Conservation (phyloP, 768 basidiomycete genomes). For the Boletus subcaerulescens region DNA sequence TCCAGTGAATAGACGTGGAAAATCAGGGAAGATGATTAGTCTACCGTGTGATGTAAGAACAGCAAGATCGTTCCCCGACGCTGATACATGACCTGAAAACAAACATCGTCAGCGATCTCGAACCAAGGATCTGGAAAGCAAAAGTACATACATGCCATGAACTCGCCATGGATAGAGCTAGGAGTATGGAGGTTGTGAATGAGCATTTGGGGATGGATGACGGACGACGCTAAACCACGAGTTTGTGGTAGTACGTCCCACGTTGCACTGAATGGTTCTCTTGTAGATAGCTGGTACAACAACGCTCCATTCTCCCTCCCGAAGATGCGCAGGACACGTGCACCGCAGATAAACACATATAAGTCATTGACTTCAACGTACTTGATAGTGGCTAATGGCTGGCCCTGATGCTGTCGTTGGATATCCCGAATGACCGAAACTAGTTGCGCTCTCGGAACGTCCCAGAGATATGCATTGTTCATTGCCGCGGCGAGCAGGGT, state of each 20-base stretch:
- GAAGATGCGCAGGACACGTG: slow-evolving; percentile 49
- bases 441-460: slow-evolving; percentile 50
- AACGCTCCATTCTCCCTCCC: slow-evolving; percentile 43
- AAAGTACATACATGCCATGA: slow-evolving; percentile 27
- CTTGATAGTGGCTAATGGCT: slow-evolving; percentile 39
- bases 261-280: slow-evolving; percentile 32
- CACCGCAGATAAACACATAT: slow-evolving; percentile 60
- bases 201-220: slow-evolving; percentile 24
- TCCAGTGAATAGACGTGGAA: slow-evolving; percentile 24
- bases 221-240: slow-evolving; percentile 2
- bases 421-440: slow-evolving; percentile 38
- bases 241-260: slow-evolving; percentile 33
- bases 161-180: slow-evolving; percentile 9
- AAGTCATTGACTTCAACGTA: slow-evolving; percentile 65
- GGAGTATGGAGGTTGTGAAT: slow-evolving; percentile 3
- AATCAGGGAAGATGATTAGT: slow-evolving; percentile 28
- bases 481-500: slow-evolving; percentile 50
- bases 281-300: slow-evolving; percentile 43
- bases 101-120: background rate
- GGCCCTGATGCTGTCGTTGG: slow-evolving; percentile 10
- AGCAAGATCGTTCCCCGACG: slow-evolving; percentile 40
- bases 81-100: slow-evolving; percentile 41
- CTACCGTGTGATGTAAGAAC: slow-evolving; percentile 28
- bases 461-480: slow-evolving; percentile 55
- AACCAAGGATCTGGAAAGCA: background rate